A percentile compares a stretch with the other conserved stretches of the same genome.
Conservation (phyloP, 345 rosid genomes). For the Camelina neglecta region DNA sequence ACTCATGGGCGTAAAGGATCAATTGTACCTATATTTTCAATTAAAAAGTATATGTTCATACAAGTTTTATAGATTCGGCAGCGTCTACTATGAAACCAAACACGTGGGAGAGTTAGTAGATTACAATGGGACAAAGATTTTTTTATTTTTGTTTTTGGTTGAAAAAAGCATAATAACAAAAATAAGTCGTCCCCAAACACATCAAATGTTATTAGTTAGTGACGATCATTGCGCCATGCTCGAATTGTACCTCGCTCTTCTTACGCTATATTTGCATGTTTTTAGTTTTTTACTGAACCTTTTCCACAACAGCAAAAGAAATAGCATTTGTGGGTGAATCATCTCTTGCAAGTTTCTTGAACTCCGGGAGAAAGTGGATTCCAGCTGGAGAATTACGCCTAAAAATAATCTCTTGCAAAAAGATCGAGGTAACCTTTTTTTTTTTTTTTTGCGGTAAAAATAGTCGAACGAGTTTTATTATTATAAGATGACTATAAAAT, state of each 20-base stretch:
- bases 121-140: background rate
- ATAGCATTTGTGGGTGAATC: background rate
- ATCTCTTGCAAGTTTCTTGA: conserved; percentile 2
- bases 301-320: no score
- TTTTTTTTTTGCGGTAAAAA: background rate
- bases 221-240: background rate
- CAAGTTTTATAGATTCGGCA: background rate
- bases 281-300: background rate
- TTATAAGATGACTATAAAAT: background rate
- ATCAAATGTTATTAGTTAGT: background rate
- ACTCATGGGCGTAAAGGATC: background rate
- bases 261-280: background rate
- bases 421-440: background rate
- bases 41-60: background rate
- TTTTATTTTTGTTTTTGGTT: no score
- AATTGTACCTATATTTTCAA: background rate
- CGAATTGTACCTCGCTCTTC: background rate
- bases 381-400: conserved; percentile 5
- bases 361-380: conserved; percentile 7
- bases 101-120: conserved; percentile 23
- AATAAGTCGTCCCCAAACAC: background rate
- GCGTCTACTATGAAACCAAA: conserved; percentile 13
- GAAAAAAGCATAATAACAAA: background rate
- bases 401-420: background rate
- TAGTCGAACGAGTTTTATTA: background rate